Base-by-base conservation (phyloP, 139 green algal genomes). In the Nannochloris sp. region DNA sequence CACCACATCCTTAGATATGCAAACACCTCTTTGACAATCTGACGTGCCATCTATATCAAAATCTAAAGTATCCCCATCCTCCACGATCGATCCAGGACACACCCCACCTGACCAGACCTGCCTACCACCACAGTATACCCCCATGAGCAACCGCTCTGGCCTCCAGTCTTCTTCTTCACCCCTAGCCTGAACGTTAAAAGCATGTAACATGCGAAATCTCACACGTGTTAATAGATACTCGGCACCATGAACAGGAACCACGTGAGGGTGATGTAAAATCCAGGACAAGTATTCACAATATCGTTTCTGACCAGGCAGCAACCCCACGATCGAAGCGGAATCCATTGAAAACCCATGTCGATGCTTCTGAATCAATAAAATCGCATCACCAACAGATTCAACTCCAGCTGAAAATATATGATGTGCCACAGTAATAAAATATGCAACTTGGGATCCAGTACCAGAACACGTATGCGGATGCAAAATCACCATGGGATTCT, bases 401-500 rank as follows among this genome's bases (percentile, higher is more conserved):
- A 53, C 33, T 23, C 63, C 69, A 6, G 29, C 10, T 6, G 48
- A 69, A 43, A 56, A 79, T 17, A 79, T 79, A 25, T 62, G 31
- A 58, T 78, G 71, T 62, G 67, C 77, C 29, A 56, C 68, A 3
- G 57, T 56, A 13, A 79, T n/a, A 10, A 79, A 63, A 44, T 64
- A 29, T 3, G 59, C 29, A 12, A 78, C 36, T 17, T 70, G 29
- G 16, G 50, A 49, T 28, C 45, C 71, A 5, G 71, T 73, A 36
- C 33, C 20, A 5, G 65, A 66, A 43, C 71, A 78, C 16, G 71
- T 66, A 30, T 65, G 49, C 3, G 71, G 53, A 20, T 78, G 63
- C n/a, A 79, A 69, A 23, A 79, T 63, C 28, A 68, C 72, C 1
- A 79, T 17, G 11, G 33, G 33, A 14, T 57, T 37, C n/a, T 23